phyloP scores from a whole-genome alignment of 2,329 filamentous ascomycete genomes.

The Arthrinium phaeospermum region DNA sequence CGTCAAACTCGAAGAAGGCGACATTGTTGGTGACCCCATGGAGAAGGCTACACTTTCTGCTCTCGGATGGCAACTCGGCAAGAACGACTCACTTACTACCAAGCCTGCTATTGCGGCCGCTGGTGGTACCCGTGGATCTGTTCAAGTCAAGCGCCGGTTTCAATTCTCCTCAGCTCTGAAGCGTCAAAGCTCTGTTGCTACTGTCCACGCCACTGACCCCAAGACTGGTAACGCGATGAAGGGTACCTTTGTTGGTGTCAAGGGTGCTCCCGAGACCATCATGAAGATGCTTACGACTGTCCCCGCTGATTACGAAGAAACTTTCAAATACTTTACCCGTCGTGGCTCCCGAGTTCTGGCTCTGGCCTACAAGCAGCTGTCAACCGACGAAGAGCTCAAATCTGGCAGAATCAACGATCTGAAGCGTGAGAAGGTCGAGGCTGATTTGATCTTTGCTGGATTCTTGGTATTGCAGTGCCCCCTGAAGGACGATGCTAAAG shows the following conservation, averaged over 20 bases:
- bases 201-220: conserved; percentile 73
- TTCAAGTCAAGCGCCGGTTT: conserved; percentile 95
- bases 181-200: conserved; percentile 92
- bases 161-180: conserved; percentile 98
- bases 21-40: conserved; percentile 98
- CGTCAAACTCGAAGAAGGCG: conserved; percentile 94
- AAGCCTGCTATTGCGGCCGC: conserved; percentile 58
- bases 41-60: conserved; percentile 93
- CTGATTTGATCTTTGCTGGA: conserved; percentile 84
- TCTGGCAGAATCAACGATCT: conserved; percentile 88
- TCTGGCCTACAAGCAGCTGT: conserved; percentile 91
- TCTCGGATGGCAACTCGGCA: conserved; percentile 91
- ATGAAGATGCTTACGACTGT: conserved; percentile 86
- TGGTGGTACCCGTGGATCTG: conserved; percentile 69
- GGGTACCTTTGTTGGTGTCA: conserved; percentile 92
- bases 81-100: conserved; percentile 81
- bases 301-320: conserved; percentile 92
- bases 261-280: conserved; percentile 97
- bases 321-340: conserved; percentile 96
- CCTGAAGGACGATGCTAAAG: conserved; percentile 93
- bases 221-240: conserved; percentile 77
- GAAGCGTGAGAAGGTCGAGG: conserved; percentile 91
- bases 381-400: conserved; percentile 80
- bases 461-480: conserved; percentile 96
- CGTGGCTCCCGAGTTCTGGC: conserved; percentile 94